Conservation (phyloP, 805 yeast species). For the Priceomyces carsonii region DNA sequence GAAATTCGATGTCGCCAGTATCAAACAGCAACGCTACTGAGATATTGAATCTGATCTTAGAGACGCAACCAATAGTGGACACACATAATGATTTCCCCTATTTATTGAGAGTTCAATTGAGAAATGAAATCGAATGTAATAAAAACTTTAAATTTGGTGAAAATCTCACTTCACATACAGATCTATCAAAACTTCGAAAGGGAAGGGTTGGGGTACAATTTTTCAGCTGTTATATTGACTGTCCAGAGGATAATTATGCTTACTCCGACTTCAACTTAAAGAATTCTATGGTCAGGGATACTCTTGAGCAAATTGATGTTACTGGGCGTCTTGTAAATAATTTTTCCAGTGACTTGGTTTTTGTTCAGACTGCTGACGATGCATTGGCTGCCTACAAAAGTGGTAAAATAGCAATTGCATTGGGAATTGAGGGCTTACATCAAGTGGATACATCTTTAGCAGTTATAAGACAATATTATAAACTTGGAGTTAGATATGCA, state of each 20-base stretch:
- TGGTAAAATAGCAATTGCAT: slow-evolving; percentile 40
- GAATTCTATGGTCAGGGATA: slow-evolving; percentile 45
- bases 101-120: slow-evolving; percentile 44
- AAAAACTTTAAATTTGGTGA: slow-evolving; percentile 26
- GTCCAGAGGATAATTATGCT: slow-evolving; percentile 34
- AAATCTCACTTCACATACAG: slow-evolving; percentile 47
- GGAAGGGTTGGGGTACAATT: slow-evolving; percentile 50
- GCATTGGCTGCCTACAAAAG: slow-evolving; percentile 33
- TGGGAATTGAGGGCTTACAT: slow-evolving; percentile 56
- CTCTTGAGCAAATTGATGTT: slow-evolving; percentile 52
- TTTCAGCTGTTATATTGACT: slow-evolving; percentile 47
- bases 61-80: slow-evolving; percentile 52
- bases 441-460: slow-evolving; percentile 50
- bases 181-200: slow-evolving; percentile 35
- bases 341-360: slow-evolving; percentile 36
- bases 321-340: slow-evolving; percentile 42
- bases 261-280: slow-evolving; percentile 43
- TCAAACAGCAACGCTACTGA: no score
- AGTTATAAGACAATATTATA: slow-evolving; percentile 49
- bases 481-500: slow-evolving; percentile 51
- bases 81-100: slow-evolving; percentile 55
- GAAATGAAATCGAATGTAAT: slow-evolving; percentile 28
- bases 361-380: slow-evolving; percentile 41
- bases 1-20: neutral
- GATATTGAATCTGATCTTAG: no score